Percentiles rank a stretch among this genome's conserved stretches.
Conservation (phyloP, 2,329 filamentous ascomycete species). For the Alternaria viburni region DNA sequence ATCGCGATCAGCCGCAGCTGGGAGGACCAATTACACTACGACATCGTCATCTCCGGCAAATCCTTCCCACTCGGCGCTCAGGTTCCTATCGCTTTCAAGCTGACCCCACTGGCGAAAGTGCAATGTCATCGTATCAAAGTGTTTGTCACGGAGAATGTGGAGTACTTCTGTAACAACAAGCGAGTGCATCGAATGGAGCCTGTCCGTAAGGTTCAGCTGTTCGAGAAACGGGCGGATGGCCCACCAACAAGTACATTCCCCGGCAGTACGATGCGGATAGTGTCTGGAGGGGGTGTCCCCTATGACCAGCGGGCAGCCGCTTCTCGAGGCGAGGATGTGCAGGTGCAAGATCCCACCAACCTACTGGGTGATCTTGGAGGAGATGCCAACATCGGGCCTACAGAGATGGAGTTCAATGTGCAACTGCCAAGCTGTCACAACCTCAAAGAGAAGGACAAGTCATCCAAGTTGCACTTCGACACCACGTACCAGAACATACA, state of each 20-base stretch:
- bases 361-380: conserved; percentile 77
- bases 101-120: conserved; percentile 90
- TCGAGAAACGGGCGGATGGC: conserved; percentile 86
- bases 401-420: conserved; percentile 93
- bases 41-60: conserved; percentile 95
- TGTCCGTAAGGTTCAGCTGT: conserved; percentile 80
- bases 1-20: conserved; percentile 93
- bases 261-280: conserved; percentile 75
- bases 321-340: conserved; percentile 61
- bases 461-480: conserved; percentile 78
- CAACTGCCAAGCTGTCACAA: conserved; percentile 88
- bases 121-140: conserved; percentile 93
- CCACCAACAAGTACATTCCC: conserved; percentile 75
- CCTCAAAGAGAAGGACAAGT: conserved; percentile 74
- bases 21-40: conserved; percentile 95
- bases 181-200: conserved; percentile 85
- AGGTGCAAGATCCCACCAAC: conserved; percentile 66
- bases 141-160: conserved; percentile 85
- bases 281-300: conserved; percentile 81
- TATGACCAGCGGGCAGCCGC: conserved; percentile 65
- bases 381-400: conserved; percentile 80
- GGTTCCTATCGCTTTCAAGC: conserved; percentile 91
- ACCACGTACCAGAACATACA: conserved; percentile 94
- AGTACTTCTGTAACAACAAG: conserved; percentile 88
- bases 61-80: conserved; percentile 88